These are phyloP conservation scores for Bipolaris gigantea DNA, from an alignment of 2,329 filamentous ascomycete species.

Conservation along the genomic window DNA sequence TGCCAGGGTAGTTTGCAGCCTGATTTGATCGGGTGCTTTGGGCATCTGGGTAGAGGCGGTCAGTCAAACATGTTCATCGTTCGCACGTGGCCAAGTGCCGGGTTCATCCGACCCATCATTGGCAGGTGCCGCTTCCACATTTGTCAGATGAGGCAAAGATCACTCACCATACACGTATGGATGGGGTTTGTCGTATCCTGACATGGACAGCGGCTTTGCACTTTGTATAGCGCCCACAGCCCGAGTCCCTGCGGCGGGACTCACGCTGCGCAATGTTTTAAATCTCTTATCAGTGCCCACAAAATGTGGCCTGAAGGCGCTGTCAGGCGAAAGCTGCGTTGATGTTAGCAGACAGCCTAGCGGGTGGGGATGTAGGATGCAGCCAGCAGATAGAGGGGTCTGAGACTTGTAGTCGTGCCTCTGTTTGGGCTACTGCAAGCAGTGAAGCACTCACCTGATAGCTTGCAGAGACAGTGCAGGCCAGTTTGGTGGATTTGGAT, in stretches of 20 bases:
- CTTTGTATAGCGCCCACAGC: slow-evolving; percentile 40
- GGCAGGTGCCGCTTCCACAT: slow-evolving; percentile 39
- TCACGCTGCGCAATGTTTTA: slow-evolving; percentile 37
- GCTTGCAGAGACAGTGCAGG: slow-evolving; percentile 38
- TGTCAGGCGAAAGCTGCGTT: slow-evolving; percentile 33
- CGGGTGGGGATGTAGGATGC: slow-evolving; percentile 20
- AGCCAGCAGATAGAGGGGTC: slow-evolving; percentile 34
- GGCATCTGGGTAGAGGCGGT: slow-evolving; percentile 57
- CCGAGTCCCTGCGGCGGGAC: slow-evolving; percentile 55
- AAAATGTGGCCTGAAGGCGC: slow-evolving; percentile 34
- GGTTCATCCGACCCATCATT: slow-evolving; percentile 41
- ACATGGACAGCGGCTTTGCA: slow-evolving; percentile 69
- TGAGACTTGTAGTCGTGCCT: slow-evolving; percentile 20
- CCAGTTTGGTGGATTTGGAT: slow-evolving; percentile 41
- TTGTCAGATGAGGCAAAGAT: slow-evolving; percentile 47
- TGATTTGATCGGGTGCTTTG: slow-evolving; percentile 64
- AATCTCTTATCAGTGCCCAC: slow-evolving; percentile 32
- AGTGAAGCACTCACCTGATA: slow-evolving; percentile 41
- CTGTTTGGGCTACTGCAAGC: slow-evolving; percentile 13
- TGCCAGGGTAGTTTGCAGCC: slow-evolving; percentile 54
- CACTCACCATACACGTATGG: slow-evolving; percentile 80
- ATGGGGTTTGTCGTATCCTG: slow-evolving; percentile 77
- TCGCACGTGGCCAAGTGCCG: slow-evolving; percentile 44
- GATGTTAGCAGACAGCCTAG: slow-evolving; percentile 35
- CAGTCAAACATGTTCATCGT: slow-evolving; percentile 46